Conservation (phyloP, 78 protist species). For the Pigoraptor vietnamica region DNA sequence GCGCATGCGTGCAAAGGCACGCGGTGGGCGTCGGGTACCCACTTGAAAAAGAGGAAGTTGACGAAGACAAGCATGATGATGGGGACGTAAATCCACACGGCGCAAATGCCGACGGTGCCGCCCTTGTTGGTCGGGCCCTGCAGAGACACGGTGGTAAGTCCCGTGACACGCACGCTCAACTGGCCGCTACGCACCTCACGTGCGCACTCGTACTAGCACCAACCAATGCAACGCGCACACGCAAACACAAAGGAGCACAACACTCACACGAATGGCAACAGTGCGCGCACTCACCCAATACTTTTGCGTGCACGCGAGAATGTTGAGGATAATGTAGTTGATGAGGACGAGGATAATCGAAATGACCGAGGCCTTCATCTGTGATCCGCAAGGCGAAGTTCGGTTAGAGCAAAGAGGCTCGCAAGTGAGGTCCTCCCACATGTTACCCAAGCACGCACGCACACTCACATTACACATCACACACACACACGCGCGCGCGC, state of each 20-base stretch:
- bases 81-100: background rate
- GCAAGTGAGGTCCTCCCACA: background rate
- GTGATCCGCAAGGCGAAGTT: too few species aligned
- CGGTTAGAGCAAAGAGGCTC: too few species aligned
- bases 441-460: background rate
- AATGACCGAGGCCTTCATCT: background rate
- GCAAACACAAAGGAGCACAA: too few species aligned
- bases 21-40: background rate
- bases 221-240: too few species aligned
- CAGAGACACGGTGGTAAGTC: too few species aligned
- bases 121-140: background rate
- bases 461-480: too few species aligned
- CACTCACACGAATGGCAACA: too few species aligned
- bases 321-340: background rate
- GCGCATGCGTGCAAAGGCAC: too few species aligned
- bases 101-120: background rate
- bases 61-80: background rate
- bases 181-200: too few species aligned
- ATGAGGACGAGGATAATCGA: background rate
- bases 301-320: background rate
- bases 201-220: too few species aligned
- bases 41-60: background rate
- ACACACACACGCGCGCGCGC: background rate
- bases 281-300: background rate
- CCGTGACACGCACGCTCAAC: too few species aligned